Evolutionary conservation across 441 rosid genomes (phyloP).

Genomic region (Dalechampia spathulata): DNA sequence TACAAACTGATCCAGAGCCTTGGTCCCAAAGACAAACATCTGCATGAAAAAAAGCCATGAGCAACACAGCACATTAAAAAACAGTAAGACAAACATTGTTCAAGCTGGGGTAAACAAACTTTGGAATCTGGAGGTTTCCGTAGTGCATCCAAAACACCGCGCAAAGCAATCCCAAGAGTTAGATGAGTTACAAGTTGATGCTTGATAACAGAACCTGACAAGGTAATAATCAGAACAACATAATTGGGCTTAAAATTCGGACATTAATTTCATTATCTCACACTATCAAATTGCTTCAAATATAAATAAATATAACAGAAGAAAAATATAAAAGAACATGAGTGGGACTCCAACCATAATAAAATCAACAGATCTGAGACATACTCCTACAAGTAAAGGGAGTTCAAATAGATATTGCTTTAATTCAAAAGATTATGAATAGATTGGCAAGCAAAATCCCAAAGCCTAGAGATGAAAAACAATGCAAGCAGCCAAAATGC

Average conservation of each 20-base stretch:
- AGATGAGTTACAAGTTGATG: constrained; percentile 95
- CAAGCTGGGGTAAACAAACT: constrained; percentile 34
- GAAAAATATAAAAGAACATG: neutral
- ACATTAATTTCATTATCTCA: neutral
- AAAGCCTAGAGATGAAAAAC: too few relatives aligned
- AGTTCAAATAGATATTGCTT: too few relatives aligned
- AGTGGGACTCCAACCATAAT: neutral
- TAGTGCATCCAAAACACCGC: constrained; percentile 91
- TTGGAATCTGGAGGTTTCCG: constrained; percentile 98
- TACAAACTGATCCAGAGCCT: constrained; percentile 96
- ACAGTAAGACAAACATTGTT: neutral
- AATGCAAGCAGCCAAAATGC: too few relatives aligned
- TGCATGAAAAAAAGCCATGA: constrained; percentile 30
- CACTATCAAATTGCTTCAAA: neutral
- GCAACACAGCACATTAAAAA: constrained; percentile 7
- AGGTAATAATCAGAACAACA: too few relatives aligned
- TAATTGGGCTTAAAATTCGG: too few relatives aligned
- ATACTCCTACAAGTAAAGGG: too few relatives aligned
- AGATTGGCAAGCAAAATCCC: too few relatives aligned
- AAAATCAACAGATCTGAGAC: too few relatives aligned
- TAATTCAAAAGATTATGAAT: too few relatives aligned
- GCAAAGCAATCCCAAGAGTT: constrained; percentile 91
- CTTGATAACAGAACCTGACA: constrained; percentile 82
- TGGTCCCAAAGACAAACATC: constrained; percentile 98
- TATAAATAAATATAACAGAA: too few relatives aligned